A percentile compares a stretch with the other conserved stretches of the same genome.
Conservation (phyloP, 805 yeast genomes). For the Komagataella phaffii region DNA sequence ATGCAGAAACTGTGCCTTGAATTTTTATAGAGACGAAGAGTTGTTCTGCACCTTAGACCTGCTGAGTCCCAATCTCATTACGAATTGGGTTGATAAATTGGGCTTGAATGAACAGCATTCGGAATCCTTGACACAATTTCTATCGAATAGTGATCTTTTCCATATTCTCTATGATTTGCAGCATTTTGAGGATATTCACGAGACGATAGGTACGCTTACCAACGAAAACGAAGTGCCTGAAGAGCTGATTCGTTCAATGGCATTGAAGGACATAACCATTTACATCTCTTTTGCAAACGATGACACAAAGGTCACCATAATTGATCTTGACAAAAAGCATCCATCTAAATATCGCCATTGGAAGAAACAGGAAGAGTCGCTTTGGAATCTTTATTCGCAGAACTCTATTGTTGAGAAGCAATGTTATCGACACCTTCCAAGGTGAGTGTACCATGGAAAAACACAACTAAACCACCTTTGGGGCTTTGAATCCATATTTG, state of each 20-base stretch:
- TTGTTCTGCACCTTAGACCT: slow-evolving; percentile 26
- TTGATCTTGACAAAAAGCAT: slow-evolving; percentile 38
- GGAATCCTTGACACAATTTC: background rate
- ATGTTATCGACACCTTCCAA: background rate
- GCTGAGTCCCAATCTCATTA: slow-evolving; percentile 16
- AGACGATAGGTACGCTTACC: slow-evolving; percentile 13
- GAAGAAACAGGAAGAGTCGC: slow-evolving; percentile 15
- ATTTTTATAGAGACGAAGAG: background rate
- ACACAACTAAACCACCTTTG: slow-evolving; percentile 12
- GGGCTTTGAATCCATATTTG: slow-evolving; percentile 15
- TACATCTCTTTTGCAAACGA: slow-evolving; percentile 18
- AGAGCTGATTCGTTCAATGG: slow-evolving; percentile 29
- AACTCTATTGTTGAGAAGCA: background rate
- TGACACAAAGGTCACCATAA: slow-evolving; percentile 16
- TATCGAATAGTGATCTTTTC: slow-evolving; percentile 3
- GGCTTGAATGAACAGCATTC: background rate
- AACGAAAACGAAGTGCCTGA: slow-evolving; percentile 27
- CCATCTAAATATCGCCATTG: slow-evolving; percentile 29
- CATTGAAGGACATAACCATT: slow-evolving; percentile 38
- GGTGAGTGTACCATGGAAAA: slow-evolving; percentile 6
- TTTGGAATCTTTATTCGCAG: background rate
- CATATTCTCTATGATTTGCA: slow-evolving; percentile 18
- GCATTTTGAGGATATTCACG: slow-evolving; percentile 16
- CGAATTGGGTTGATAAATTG: slow-evolving; percentile 19
- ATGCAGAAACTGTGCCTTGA: slow-evolving; percentile 33